Evolutionary conservation across 2,329 filamentous ascomycete genomes (phyloP).

Genomic region (Albophoma yamanashiensis): DNA sequence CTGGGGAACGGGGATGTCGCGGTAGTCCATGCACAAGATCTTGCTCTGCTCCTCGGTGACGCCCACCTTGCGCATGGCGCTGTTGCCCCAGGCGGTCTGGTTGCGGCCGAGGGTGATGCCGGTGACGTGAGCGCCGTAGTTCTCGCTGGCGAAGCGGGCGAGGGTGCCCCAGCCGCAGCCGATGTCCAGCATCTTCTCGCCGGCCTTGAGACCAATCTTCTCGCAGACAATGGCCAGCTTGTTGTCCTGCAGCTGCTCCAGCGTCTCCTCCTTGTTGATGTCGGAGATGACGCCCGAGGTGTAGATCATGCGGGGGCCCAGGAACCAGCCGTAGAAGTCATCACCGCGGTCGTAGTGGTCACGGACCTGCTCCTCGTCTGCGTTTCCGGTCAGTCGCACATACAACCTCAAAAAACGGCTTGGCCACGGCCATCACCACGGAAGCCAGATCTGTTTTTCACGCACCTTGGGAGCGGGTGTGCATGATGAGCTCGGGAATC

Average conservation of each 20-base stretch:
- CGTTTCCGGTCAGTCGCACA: not conserved
- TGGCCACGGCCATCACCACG: no score
- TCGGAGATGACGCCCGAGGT: conserved; percentile 92
- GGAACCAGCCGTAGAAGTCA: conserved; percentile 98
- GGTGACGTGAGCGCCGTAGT: conserved; percentile 78
- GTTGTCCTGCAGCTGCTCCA: conserved; percentile 96
- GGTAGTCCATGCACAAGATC: conserved; percentile 94
- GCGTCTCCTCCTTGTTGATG: conserved; percentile 73
- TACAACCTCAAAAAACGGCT: not conserved
- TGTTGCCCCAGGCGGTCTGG: conserved; percentile 95
- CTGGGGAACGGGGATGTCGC: conserved; percentile 74
- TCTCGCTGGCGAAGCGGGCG: conserved; percentile 81
- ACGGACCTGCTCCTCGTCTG: conserved; percentile 87
- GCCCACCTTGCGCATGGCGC: conserved; percentile 69
- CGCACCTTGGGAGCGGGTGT: conserved; percentile 71
- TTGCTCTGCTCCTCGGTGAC: conserved; percentile 80
- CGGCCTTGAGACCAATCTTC: conserved; percentile 77
- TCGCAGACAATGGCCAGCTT: conserved; percentile 92
- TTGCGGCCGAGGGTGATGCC: conserved; percentile 93
- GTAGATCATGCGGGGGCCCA: conserved; percentile 98
- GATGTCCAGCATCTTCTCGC: conserved; percentile 82
- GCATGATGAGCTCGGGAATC: conserved; percentile 84
- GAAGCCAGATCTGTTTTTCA: not conserved
- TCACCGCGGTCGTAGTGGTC: conserved; percentile 97
- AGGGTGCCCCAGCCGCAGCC: conserved; percentile 98